Base-by-base conservation (phyloP, 2,329 filamentous ascomycete genomes). In the Beauveria sp. region DNA sequence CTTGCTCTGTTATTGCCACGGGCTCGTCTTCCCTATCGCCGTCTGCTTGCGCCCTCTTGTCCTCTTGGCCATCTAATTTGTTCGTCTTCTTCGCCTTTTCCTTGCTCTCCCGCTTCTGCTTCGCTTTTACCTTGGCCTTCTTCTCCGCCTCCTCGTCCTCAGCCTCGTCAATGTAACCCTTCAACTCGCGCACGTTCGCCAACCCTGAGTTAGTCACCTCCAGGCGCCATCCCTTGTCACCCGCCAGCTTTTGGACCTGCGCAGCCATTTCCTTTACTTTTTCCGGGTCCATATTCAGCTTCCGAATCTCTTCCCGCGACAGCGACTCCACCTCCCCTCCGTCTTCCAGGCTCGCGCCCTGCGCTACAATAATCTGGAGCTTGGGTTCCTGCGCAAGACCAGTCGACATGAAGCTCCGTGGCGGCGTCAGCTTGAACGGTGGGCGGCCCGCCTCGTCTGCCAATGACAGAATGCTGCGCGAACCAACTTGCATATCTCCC, bases 171-270 rank as follows among this genome's bases (percentile, higher is more conserved):
- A 93, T 81, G 47, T 90, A 84, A 0, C 88, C 90, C 50, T 88
- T 78, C 46, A 93, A 83, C 69, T 91, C 87, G 63, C 75, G 69
- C 20, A 84, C 76, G 24, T 82, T 80, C 5, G 72, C 70, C 5
- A 79, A 76, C 24, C 87, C 83, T 12, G 84, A 79, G 68, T 94
- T 88, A 1, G 94, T 84, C 16, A 94, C 79, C 72, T 94, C 90
- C 62, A 96, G 77, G 67, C 86, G 89, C 91, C 92, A 96, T 18
- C 85, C 85, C 65, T 86, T 83, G 8, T 87, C 85, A 3, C 85
- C 83, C 0, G 90, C 90, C 46, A 89, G 70, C 67, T 85, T 82
- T 70, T 89, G 80, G 62, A 96, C 74, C 69, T 90, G 79, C 64
- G 85, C 80, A 67, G 83, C 83, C 70, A 96, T 77, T 51, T 85